phyloP scores from a whole-genome alignment of 129 eudicot species.

The Calendula officinalis region DNA sequence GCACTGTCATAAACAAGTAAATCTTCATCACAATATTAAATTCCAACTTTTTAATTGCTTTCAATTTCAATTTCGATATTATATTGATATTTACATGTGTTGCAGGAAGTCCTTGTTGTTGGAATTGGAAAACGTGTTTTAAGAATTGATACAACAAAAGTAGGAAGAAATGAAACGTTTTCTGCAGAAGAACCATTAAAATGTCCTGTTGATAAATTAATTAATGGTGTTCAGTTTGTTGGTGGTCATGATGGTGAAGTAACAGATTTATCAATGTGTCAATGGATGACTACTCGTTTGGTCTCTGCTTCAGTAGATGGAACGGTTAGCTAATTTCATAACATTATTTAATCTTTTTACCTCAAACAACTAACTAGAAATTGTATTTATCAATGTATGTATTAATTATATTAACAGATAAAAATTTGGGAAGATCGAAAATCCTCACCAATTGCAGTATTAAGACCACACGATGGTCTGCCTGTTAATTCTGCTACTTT shows the following conservation, averaged over 20 bases:
- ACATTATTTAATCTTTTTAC: not conserved
- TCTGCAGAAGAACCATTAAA: conserved; percentile 81
- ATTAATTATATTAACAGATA: conserved; percentile 44
- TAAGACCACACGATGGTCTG: conserved; percentile 20
- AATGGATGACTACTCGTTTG: conserved; percentile 99
- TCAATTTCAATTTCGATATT: not conserved
- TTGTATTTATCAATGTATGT: too few species aligned
- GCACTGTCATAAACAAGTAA: conserved; percentile 98
- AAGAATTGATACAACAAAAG: conserved; percentile 86
- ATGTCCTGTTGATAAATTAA: conserved; percentile 70
- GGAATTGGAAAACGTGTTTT: conserved; percentile 76
- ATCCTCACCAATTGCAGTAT: conserved; percentile 7
- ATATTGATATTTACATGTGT: not conserved
- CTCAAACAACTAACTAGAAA: too few species aligned
- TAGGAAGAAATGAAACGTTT: conserved; percentile 78
- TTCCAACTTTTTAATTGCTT: not conserved
- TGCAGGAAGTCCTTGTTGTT: conserved; percentile 88
- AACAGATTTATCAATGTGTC: conserved; percentile 98
- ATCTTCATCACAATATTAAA: not conserved
- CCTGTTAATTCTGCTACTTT: conserved; percentile 18
- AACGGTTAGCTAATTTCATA: conserved; percentile 48
- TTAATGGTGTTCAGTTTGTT: conserved; percentile 88
- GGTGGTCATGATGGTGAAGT: conserved; percentile 98
- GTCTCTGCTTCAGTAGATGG: conserved; percentile 97
- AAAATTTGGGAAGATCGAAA: conserved; percentile 39